A percentile compares a stretch with the other conserved stretches of the same genome.
Conservation (phyloP, 352 stramenopile species). For the Globisporangium nagaii region DNA sequence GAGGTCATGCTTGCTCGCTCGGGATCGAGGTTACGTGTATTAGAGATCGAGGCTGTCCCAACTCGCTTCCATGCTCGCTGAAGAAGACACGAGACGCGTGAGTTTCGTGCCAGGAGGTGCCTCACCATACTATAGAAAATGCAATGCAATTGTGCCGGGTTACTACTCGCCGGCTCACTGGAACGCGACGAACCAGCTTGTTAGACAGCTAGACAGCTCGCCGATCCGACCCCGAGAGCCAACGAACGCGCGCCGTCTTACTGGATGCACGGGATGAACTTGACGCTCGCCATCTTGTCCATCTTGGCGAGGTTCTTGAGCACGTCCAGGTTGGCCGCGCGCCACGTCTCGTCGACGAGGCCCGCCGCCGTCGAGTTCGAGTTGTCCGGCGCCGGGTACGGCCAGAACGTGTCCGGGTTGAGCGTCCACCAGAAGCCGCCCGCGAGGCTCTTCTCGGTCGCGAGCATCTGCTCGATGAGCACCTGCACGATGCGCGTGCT, state of each 20-base stretch:
- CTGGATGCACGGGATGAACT: slow-evolving; percentile 59
- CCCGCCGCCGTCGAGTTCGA: slow-evolving; percentile 44
- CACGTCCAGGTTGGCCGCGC: slow-evolving; percentile 61
- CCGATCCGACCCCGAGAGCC: no score
- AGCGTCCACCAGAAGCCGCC: slow-evolving; percentile 80
- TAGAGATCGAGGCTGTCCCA: no score
- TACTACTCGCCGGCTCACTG: no score
- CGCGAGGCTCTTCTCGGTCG: slow-evolving; percentile 40
- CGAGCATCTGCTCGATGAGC: slow-evolving; percentile 58
- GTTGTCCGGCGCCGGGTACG: slow-evolving; percentile 66
- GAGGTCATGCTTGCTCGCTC: no score
- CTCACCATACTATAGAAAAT: no score
- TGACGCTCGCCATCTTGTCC: slow-evolving; percentile 59
- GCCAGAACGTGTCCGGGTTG: slow-evolving; percentile 75
- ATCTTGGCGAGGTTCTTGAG: slow-evolving; percentile 53
- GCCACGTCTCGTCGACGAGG: slow-evolving; percentile 73
- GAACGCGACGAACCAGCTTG: no score
- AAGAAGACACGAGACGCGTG: no score
- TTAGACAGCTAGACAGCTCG: no score
- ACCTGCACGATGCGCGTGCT: slow-evolving; percentile 65
- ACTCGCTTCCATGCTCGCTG: no score
- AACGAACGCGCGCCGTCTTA: slow-evolving; percentile 9
- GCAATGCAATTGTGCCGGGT: no score
- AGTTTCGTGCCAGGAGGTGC: no score
- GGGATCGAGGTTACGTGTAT: no score